Conservation (phyloP, 140 eudicot species). For the Senecio squalidus region DNA sequence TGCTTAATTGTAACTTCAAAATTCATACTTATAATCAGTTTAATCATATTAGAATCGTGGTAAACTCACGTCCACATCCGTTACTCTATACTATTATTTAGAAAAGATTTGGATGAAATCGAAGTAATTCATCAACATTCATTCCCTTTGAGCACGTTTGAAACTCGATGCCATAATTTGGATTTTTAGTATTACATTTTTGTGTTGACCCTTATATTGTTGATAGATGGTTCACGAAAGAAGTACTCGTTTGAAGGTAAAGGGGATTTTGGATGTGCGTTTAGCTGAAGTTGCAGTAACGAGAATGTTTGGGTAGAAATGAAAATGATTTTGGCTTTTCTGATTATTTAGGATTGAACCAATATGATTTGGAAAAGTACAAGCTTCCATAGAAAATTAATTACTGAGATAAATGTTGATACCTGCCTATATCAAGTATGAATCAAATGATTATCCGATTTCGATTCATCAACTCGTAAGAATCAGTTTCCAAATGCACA, state of each 20-base stretch:
- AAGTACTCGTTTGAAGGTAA: background rate
- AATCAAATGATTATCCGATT: background rate
- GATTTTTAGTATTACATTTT: background rate
- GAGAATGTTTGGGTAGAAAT: background rate
- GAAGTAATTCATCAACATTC: slow-evolving; percentile 7
- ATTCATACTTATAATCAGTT: background rate
- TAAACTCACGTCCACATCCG: background rate
- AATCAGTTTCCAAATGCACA: background rate
- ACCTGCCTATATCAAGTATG: background rate
- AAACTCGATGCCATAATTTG: background rate
- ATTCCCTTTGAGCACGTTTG: background rate
- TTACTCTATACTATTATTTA: background rate
- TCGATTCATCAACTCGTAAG: background rate
- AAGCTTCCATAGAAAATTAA: background rate
- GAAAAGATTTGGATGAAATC: background rate
- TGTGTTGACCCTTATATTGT: background rate
- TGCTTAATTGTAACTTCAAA: background rate
- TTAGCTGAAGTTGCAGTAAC: background rate
- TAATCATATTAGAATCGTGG: background rate
- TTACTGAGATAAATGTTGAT: background rate
- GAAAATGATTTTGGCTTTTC: background rate
- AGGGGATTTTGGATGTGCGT: background rate
- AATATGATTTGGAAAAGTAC: background rate
- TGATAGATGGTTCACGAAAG: background rate
- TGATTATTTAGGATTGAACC: background rate